Base-by-base conservation (phyloP, 1,139 yeast species). In the Suhomyces chickasaworum region DNA sequence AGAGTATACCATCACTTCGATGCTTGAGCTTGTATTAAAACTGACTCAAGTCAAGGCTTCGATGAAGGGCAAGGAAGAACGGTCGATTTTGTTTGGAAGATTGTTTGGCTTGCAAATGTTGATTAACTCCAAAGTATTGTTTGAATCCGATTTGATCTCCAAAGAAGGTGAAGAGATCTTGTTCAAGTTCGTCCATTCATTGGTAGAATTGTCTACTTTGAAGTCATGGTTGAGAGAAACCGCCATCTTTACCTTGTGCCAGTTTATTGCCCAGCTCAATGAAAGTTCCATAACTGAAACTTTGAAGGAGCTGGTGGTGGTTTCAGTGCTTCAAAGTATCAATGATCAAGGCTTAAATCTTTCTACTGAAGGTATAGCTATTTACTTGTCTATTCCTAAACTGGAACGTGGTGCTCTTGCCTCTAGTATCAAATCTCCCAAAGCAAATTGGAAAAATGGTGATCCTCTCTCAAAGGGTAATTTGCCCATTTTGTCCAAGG, bases 161-260 rank as follows among this genome's bases (percentile, higher is more conserved):
- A 45, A 64, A 39, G 31, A 56, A 34, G 70, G 67, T 1, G 55
- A 58, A 1, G 70, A 66, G 1, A 72, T 67, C 52, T 57, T 73
- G 50, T 56, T 59, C 22, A 48, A 54, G 52, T 78, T 81, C 51
- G 68, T 78, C 22, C 68, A 72, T 6, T 63, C 71, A 30, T 60
- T 87, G 34, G 64, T 88, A n/a, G 80, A 77, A 20, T 70, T 91
- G 48, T 79, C 95, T 0, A 63, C 72, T 22, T 57, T 69, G 27
- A 91, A 91, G 63, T 78, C 89, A 2, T 91, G 98, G 98, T 77
- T 91, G 39, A 73, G 96, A 50, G 97, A 91, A 65, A 81, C 95
- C 4, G 77, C 90, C 37, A 73, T 88, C 53, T 87, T 77, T 59
- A 84, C 95, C 1, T 70, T 91, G 42, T 81, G 80, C 54, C 83